These are phyloP conservation scores for Pecoramyces ruminantium DNA, from an alignment of 192 early-diverging fungal genomes.

Conservation along the genomic window DNA sequence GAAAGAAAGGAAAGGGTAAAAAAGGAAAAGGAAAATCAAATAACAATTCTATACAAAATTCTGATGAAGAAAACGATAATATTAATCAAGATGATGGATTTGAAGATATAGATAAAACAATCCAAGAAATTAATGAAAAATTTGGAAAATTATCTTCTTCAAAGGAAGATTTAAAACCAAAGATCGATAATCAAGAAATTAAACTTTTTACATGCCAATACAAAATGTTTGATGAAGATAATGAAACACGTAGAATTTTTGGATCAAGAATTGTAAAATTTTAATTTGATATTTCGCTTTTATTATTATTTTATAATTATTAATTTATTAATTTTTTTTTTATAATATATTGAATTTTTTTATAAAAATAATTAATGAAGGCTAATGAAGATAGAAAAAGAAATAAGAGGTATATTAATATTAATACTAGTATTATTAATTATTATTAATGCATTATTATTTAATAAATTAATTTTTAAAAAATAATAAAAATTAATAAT, in stretches of 20 bases:
- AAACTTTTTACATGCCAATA: slow-evolving; percentile 19
- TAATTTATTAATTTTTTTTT: not conserved
- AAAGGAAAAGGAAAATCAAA: slow-evolving; percentile 2
- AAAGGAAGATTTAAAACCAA: not conserved
- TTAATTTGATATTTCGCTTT: not conserved
- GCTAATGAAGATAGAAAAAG: slow-evolving; percentile 7
- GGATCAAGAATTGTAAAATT: slow-evolving; percentile 57
- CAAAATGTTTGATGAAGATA: slow-evolving; percentile 61
- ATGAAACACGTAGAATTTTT: slow-evolving; percentile 81
- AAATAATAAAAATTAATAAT: slow-evolving; percentile 25
- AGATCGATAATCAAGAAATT: not conserved
- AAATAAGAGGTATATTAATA: not conserved
- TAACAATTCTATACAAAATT: not conserved
- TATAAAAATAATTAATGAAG: slow-evolving; percentile 24
- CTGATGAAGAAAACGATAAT: slow-evolving; percentile 2
- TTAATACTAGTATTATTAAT: too few species aligned
- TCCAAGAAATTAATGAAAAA: slow-evolving; percentile 41
- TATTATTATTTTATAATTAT: not conserved
- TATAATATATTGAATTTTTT: slow-evolving; percentile 14
- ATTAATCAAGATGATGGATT: slow-evolving; percentile 24
- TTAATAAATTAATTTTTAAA: not conserved
- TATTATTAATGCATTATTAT: too few species aligned
- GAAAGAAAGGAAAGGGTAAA: slow-evolving; percentile 4
- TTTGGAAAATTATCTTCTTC: slow-evolving; percentile 4
- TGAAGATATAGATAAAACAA: slow-evolving; percentile 45